Evolutionary conservation across 768 basidiomycete genomes (phyloP), one percentile per base, ranked within the genome.

Genomic region (Lentinula raphanica): DNA sequence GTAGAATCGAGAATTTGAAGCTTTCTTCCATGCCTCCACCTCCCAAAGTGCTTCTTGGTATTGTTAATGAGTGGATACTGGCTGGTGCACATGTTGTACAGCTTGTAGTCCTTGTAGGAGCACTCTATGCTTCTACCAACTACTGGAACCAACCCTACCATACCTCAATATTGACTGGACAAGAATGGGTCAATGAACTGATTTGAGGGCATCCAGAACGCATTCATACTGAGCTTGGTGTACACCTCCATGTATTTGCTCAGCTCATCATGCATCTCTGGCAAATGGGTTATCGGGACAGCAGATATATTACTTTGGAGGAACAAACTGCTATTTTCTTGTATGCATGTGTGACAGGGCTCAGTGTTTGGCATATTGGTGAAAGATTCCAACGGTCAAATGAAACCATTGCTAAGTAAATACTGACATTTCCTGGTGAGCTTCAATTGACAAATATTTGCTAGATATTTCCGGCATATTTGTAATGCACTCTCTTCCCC

Each of bases 261-360:
- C 21, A 23, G 3, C 56, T 66, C 23, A 21, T 61, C 17, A 54
- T 51, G 1, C 36, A 59, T 35, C 49, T 66, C 17, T 49, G 49
- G 17, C n/a, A 31, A 7, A 19, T 59, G 19, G 59, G 59, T 2
- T 56, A 50, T 28, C 13, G 21, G 3, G 57, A 56, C 31, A 21
- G 54, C 4, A 60, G 59, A 49, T 40, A 60, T 58, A 62, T 66
- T 17, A 46, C 57, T 7, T 56, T 63, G 2, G 58, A 64, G 27
- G 65, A 66, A 36, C 56, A 62, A 49, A 51, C 62, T 12, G 62
- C 63, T 15, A 66, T 66, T 3, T 66, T 63, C 46, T 58, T 66
- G 12, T 64, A 66, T 58, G 45, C 17, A 13, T 19, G 15, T 23
- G 35, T 19, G 5, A 54, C 51, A 9, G 51, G 51, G 15, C 21